Percentiles rank a stretch among this genome's conserved stretches.
Evolutionary conservation across 2,329 filamentous ascomycete species (phyloP).

Genomic region (Madurella fahalii): DNA sequence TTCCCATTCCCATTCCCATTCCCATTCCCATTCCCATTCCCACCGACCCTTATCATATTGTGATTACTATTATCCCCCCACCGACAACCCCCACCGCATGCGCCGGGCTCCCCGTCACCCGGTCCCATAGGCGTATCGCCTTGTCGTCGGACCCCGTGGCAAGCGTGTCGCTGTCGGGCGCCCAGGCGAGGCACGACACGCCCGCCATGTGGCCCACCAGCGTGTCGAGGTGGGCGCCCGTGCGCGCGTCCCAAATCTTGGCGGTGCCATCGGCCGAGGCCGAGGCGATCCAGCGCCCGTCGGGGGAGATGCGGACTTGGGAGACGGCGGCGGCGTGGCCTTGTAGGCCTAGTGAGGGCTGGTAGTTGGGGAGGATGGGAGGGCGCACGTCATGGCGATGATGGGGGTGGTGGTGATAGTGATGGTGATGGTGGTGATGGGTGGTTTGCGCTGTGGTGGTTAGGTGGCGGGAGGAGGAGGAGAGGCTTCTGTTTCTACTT

Average conservation of each 20-base stretch:
- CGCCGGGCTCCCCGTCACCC: constrained; percentile 49
- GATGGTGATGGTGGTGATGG: constrained; percentile 22
- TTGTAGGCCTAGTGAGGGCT: constrained; percentile 63
- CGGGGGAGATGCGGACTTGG: constrained; percentile 84
- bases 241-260: constrained; percentile 82
- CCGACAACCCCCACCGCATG: constrained; percentile 24
- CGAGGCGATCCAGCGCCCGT: constrained; percentile 85
- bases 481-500: constrained; percentile 3
- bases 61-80: constrained; percentile 5
- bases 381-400: constrained; percentile 40
- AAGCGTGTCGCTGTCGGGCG: constrained; percentile 79
- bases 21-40: not conserved
- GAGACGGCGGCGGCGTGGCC: constrained; percentile 79
- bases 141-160: constrained; percentile 96
- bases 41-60: constrained; percentile 2
- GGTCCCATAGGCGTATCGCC: constrained; percentile 87
- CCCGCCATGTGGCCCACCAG: constrained; percentile 92
- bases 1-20: not conserved
- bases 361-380: constrained; percentile 62
- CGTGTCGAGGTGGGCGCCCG: constrained; percentile 77
- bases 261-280: constrained; percentile 85
- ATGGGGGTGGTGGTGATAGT: constrained; percentile 28
- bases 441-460: constrained; percentile 22
- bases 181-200: constrained; percentile 91
- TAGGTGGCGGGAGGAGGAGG: constrained; percentile 4